Conservation (phyloP, 2,329 filamentous ascomycete species). For the Fusarium graminum region DNA sequence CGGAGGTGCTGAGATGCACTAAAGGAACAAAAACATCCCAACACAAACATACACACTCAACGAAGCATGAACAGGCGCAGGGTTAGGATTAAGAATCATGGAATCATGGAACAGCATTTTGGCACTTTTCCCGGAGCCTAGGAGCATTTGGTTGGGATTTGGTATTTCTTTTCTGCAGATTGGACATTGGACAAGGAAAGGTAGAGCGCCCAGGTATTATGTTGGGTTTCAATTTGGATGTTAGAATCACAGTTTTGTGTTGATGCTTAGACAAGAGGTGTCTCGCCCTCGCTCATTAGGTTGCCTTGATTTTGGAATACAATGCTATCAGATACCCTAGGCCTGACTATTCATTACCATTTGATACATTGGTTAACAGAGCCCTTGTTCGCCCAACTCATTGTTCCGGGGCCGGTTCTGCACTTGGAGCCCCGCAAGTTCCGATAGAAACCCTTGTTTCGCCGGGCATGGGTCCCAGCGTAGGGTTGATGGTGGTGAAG, state of each 20-base stretch:
- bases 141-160: slow-evolving; percentile 22
- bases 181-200: slow-evolving; percentile 18
- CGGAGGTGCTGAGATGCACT: slow-evolving; percentile 59
- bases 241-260: slow-evolving; percentile 13
- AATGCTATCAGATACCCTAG: background rate
- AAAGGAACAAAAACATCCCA: background rate
- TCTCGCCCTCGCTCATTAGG: slow-evolving; percentile 20
- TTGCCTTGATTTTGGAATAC: slow-evolving; percentile 4
- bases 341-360: background rate
- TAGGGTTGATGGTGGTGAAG: slow-evolving; percentile 53
- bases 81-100: slow-evolving; percentile 10
- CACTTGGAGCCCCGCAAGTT: slow-evolving; percentile 42
- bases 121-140: slow-evolving; percentile 20
- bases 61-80: slow-evolving; percentile 24
- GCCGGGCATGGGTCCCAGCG: slow-evolving; percentile 54
- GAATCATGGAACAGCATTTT: slow-evolving; percentile 26
- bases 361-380: background rate
- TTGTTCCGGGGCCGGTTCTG: slow-evolving; percentile 2
- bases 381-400: background rate
- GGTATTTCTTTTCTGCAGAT: slow-evolving; percentile 3
- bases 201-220: slow-evolving; percentile 12
- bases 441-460: slow-evolving; percentile 54
- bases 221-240: slow-evolving; percentile 16
- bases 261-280: slow-evolving; percentile 28
- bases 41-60: background rate